These are phyloP conservation scores for Phalaenopsis hybrid DNA, from an alignment of 116 monocot species.

Conservation along the genomic window DNA sequence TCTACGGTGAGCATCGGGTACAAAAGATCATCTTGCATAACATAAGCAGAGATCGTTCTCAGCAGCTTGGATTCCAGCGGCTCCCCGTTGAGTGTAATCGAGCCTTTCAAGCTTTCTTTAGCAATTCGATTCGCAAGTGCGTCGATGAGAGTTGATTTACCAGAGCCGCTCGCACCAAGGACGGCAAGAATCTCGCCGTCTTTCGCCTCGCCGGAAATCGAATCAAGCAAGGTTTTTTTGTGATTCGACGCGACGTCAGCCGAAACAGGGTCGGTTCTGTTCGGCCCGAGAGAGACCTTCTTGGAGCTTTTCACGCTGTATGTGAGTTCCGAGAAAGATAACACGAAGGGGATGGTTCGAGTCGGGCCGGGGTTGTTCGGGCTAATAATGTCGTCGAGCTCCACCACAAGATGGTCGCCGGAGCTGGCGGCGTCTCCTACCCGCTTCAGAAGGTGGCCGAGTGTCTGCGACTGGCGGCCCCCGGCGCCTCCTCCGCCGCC, in stretches of 20 bases:
- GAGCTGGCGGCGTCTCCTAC: slow-evolving; percentile 24
- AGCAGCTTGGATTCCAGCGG: slow-evolving; percentile 22
- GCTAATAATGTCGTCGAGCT: slow-evolving; percentile 13
- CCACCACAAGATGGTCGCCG: slow-evolving; percentile 22
- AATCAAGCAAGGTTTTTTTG: slow-evolving; percentile 46
- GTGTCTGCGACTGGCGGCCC: slow-evolving; percentile 7
- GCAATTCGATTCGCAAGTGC: slow-evolving; percentile 70
- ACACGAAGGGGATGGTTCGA: slow-evolving; percentile 23
- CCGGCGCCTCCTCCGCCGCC: no score
- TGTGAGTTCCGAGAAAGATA: slow-evolving; percentile 42
- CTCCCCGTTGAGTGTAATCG: slow-evolving; percentile 65
- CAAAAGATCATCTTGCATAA: slow-evolving; percentile 86
- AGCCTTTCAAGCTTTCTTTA: slow-evolving; percentile 43
- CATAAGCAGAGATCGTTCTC: slow-evolving; percentile 74
- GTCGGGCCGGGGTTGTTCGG: neutral
- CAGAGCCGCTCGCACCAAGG: slow-evolving; percentile 72
- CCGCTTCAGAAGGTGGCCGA: slow-evolving; percentile 43
- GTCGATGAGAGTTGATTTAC: slow-evolving; percentile 85
- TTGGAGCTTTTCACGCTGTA: slow-evolving; percentile 37
- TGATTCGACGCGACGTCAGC: neutral
- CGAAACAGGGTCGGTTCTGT: neutral
- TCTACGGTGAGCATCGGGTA: slow-evolving; percentile 92
- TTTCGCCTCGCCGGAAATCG: slow-evolving; percentile 63
- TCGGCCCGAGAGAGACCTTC: slow-evolving; percentile 3
- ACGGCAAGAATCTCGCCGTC: slow-evolving; percentile 81